These are phyloP conservation scores for Dentipellis sp. DNA, from an alignment of 768 basidiomycete genomes.

Conservation along the genomic window DNA sequence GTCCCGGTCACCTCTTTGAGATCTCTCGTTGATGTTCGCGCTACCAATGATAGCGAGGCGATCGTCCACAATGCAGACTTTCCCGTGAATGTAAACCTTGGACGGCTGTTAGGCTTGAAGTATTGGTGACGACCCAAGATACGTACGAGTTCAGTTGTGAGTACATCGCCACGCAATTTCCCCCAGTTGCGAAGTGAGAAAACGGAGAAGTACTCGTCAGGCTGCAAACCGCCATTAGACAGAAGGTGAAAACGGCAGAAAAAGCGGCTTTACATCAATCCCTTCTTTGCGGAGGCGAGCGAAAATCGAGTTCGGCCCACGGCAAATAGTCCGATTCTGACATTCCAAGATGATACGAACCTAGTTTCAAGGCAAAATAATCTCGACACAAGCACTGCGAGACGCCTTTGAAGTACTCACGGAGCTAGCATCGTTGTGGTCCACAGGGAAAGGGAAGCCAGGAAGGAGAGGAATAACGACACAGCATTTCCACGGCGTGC, in stretches of 20 bases:
- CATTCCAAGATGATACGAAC: constrained; percentile 93
- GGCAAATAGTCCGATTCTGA: constrained; percentile 80
- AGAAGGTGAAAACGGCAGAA: constrained; percentile 18
- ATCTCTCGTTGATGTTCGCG: constrained; percentile 97
- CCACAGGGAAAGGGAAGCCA: constrained; percentile 89
- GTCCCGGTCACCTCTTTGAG: constrained; percentile 91
- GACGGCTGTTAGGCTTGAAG: constrained; percentile 8
- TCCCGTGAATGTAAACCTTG: constrained; percentile 85
- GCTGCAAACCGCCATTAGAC: constrained; percentile 35
- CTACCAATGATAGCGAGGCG: constrained; percentile 90
- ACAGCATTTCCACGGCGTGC: constrained; percentile 84
- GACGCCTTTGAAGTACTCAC: constrained; percentile 31
- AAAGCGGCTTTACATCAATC: constrained; percentile 52
- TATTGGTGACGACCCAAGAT: constrained; percentile 8
- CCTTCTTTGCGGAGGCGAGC: constrained; percentile 74
- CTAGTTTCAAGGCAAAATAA: constrained; percentile 26
- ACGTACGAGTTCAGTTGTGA: constrained; percentile 79
- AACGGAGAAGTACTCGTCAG: constrained; percentile 84
- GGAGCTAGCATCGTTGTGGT: constrained; percentile 87
- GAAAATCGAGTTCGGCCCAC: constrained; percentile 91
- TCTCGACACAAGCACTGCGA: neutral
- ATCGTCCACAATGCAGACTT: constrained; percentile 88
- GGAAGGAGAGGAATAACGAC: constrained; percentile 88
- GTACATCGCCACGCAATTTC: constrained; percentile 71
- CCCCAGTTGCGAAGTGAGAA: constrained; percentile 93